A percentile compares a stretch with the other conserved stretches of the same genome.
Evolutionary conservation across 148 eudicot genomes (phyloP).

Genomic region (Hydrangea macrophylla): DNA sequence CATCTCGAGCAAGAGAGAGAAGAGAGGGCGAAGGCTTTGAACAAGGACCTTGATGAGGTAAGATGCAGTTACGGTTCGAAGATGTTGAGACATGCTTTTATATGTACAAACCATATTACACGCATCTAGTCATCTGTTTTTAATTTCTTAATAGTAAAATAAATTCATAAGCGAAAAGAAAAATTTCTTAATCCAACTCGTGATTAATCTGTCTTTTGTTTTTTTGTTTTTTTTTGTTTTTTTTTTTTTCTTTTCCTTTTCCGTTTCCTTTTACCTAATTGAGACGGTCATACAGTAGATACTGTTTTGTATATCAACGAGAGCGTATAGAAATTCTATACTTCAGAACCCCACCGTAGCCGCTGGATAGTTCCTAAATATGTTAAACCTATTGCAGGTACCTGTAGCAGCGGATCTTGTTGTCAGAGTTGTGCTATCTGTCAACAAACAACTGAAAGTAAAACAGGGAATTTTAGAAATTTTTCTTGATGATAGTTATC

Average conservation of each 20-base stretch:
- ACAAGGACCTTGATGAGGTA: constrained; percentile 57
- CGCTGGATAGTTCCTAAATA: not conserved
- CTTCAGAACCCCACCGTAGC: not conserved
- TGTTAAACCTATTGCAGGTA: constrained; percentile 38
- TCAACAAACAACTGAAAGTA: constrained; percentile 67
- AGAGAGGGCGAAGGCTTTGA: constrained; percentile 53
- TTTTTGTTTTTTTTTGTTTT: too few relatives aligned
- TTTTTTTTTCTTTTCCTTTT: too few relatives aligned
- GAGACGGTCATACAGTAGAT: too few relatives aligned
- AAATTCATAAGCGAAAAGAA: too few relatives aligned
- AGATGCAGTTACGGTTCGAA: constrained; percentile 16
- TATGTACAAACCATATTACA: too few relatives aligned
- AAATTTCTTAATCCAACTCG: too few relatives aligned
- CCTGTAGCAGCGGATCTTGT: constrained; percentile 62
- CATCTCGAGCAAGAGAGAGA: constrained; percentile 64
- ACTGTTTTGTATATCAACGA: not conserved
- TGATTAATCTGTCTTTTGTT: too few relatives aligned
- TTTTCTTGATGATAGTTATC: constrained; percentile 60
- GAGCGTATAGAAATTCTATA: not conserved
- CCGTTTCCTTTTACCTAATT: too few relatives aligned
- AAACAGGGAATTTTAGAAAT: constrained; percentile 76
- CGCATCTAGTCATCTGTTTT: too few relatives aligned
- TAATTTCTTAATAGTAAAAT: not conserved
- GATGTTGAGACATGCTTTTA: too few relatives aligned
- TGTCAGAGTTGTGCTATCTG: constrained; percentile 80